Evolutionary conservation across 306 rosid species (phyloP), one percentile per base, ranked within the genome.

Genomic region (Cicer yamashitae): DNA sequence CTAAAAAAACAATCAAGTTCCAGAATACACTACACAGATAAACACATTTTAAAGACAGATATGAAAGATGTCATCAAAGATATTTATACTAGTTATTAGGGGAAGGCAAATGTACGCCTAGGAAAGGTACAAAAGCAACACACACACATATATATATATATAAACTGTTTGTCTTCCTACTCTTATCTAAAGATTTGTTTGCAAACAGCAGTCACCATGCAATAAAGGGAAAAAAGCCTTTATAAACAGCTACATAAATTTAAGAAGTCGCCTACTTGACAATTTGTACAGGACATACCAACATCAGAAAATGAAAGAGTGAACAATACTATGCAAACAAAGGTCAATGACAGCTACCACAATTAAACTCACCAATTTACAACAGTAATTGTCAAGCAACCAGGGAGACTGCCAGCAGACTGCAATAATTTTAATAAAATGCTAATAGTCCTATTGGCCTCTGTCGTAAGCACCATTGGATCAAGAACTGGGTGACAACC

Each of bases 401-500:
- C 96, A 67, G 89, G 96, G 43, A 88, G 86, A 76, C 67, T 87
- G 80, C 83, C 80, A 78, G 88, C 77, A 30, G 90, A 72, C 81
- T 77, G 93, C 88, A 90, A 84, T 78, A 94, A 89, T 82, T 90
- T 94, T 78, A 94, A 85, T 77, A 94, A 86, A 78, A 88, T 79
- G 75, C 84, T 89, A 79, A 94, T 80, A 67, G 88, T 87, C 83
- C 87, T 89, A 79, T 83, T 90, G 76, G 96, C 93, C 79, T 94
- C 99, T 48, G 96, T 89, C 93, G 75, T 83, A 37, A 94, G 92
- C 82, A 58, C 75, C 76, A 78, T 87, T 25, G 89, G 89, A 76
- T 92, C 96, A 73, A 94, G 90, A 79, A 90, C 71, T 78, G 98
- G 93, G 83, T 91, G 96, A 80, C 89, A 83, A 75, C 89, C 89